These are phyloP conservation scores for Blakeslea trispora DNA, from an alignment of 371 early-diverging fungal species.

Conservation along the genomic window DNA sequence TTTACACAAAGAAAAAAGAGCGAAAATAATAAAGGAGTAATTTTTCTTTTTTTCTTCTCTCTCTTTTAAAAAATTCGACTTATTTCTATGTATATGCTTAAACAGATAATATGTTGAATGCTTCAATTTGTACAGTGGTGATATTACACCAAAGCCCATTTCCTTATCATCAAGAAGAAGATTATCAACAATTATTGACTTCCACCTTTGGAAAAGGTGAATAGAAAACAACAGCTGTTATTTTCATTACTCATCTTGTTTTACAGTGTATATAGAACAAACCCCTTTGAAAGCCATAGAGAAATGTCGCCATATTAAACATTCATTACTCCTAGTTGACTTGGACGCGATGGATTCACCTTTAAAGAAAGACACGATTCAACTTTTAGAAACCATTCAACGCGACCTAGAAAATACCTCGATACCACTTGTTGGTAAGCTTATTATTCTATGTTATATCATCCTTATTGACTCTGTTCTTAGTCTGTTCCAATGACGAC, in stretches of 20 bases:
- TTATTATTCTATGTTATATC: neutral
- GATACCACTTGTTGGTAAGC: conserved; percentile 26
- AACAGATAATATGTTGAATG: conserved; percentile 16
- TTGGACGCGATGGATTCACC: conserved; percentile 21
- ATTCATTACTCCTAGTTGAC: conserved; percentile 27
- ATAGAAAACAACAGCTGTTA: neutral
- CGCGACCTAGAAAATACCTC: conserved; percentile 15
- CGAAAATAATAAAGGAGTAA: too few species aligned
- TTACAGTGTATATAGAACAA: conserved; percentile 26
- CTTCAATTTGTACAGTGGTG: conserved; percentile 28
- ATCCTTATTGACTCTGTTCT: too few species aligned
- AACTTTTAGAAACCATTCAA: conserved; percentile 8
- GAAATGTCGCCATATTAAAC: conserved; percentile 19
- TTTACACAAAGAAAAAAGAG: conserved; percentile 4
- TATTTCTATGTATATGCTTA: conserved; percentile 11
- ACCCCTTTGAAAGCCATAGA: conserved; percentile 27
- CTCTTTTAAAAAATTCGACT: conserved; percentile 3
- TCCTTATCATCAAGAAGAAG: conserved; percentile 12
- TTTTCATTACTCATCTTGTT: neutral
- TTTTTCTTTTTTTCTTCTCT: conserved; percentile 6
- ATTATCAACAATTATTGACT: conserved; percentile 17
- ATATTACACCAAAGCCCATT: conserved; percentile 18
- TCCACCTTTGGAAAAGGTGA: conserved; percentile 37
- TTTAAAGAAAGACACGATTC: conserved; percentile 4
- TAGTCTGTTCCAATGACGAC: conserved; percentile 43